phyloP scores from a whole-genome alignment of 495 filamentous ascomycete genomes.

The Talaromyces stipitatus region DNA sequence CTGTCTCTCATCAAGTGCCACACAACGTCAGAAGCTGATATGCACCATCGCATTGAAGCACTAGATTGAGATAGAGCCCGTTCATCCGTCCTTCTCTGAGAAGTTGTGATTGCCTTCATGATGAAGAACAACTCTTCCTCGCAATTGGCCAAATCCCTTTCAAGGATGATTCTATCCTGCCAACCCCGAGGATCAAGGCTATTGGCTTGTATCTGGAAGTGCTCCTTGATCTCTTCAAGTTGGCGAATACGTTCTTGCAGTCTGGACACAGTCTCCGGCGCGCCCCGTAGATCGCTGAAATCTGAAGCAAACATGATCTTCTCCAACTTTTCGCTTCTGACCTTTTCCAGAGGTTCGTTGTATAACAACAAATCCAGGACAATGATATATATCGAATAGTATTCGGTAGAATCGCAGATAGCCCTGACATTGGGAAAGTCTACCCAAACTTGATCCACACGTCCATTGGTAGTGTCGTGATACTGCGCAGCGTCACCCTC shows the following conservation, averaged over 20 bases:
- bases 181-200: slow-evolving; percentile 84
- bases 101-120: slow-evolving; percentile 98
- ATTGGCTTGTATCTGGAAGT: slow-evolving; percentile 88
- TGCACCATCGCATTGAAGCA: slow-evolving; percentile 80
- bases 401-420: slow-evolving; percentile 91
- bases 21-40: slow-evolving; percentile 84
- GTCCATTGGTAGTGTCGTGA: slow-evolving; percentile 51
- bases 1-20: slow-evolving; percentile 90
- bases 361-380: slow-evolving; percentile 91
- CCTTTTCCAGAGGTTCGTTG: slow-evolving; percentile 92
- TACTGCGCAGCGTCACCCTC: slow-evolving; percentile 26
- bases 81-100: slow-evolving; percentile 79
- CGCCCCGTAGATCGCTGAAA: slow-evolving; percentile 92
- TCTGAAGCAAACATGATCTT: slow-evolving; percentile 99
- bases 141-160: slow-evolving; percentile 78
- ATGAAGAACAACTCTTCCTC: slow-evolving; percentile 99
- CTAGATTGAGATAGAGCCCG: slow-evolving; percentile 56
- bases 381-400: slow-evolving; percentile 96
- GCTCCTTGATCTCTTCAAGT: slow-evolving; percentile 91
- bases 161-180: slow-evolving; percentile 78
- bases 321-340: slow-evolving; percentile 83
- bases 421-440: slow-evolving; percentile 90
- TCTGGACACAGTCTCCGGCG: slow-evolving; percentile 86
- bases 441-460: slow-evolving; percentile 92
- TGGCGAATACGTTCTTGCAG: slow-evolving; percentile 89